Evolutionary conservation across 768 basidiomycete species (phyloP).

Genomic region (Naganishia antarctica): DNA sequence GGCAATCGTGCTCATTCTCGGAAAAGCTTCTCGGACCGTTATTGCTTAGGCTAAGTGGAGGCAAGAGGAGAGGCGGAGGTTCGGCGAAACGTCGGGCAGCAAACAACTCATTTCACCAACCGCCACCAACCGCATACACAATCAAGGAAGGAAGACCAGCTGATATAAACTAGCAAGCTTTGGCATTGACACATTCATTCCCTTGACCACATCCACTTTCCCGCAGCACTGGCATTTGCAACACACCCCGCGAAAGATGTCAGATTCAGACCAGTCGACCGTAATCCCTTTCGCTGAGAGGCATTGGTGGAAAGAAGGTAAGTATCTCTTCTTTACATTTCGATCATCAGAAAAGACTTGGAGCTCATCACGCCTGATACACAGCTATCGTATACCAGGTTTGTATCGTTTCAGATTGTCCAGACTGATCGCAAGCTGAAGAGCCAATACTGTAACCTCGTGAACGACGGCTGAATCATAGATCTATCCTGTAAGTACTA

Average conservation of each 20-base stretch:
- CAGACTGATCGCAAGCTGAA: background rate
- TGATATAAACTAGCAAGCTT: too few species aligned
- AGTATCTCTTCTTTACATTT: background rate
- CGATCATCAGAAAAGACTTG: background rate
- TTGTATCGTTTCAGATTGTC: background rate
- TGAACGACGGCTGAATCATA: background rate
- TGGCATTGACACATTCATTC: too few species aligned
- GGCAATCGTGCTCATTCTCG: too few species aligned
- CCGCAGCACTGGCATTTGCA: too few species aligned
- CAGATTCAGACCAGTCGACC: slow-evolving; percentile 2
- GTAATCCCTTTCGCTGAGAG: slow-evolving; percentile 21
- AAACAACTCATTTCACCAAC: too few species aligned
- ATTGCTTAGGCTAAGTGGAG: too few species aligned
- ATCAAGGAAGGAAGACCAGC: too few species aligned
- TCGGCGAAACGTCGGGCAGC: too few species aligned
- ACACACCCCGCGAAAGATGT: background rate
- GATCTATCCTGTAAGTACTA: slow-evolving; percentile 10
- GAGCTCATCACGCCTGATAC: background rate
- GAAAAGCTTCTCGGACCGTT: too few species aligned
- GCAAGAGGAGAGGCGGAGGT: too few species aligned
- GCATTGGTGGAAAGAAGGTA: slow-evolving; percentile 50
- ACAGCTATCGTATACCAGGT: slow-evolving; percentile 57
- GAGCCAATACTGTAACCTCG: background rate
- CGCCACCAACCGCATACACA: too few species aligned
- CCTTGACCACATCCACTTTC: too few species aligned